Base-by-base conservation (phyloP, 805 yeast genomes). In the Millerozyma acaciae region DNA sequence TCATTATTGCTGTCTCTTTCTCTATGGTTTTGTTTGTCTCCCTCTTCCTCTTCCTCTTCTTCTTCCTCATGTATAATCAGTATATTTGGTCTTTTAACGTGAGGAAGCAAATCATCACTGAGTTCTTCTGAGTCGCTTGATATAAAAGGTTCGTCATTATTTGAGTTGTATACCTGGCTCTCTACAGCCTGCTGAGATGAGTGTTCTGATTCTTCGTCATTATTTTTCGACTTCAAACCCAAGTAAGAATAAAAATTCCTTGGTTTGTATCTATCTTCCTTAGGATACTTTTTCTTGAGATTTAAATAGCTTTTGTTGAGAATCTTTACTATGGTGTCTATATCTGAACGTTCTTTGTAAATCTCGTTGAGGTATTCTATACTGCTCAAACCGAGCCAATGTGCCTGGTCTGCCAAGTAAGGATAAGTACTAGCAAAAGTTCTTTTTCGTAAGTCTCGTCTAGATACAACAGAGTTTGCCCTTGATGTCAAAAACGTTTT, bases 341-440 rank as follows among this genome's bases (percentile, higher is more conserved):
- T 48, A 25, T 64, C 62, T 9, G 47, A 60, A 16, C 46, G 45
- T 8, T 60, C 68, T 21, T 50, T 51, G 44, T 60, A 65, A 33
- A 67, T 38, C 16, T 62, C 66, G 40, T 67, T 65, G 39, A 67
- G 44, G 34, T 58, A 55, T 27, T 56, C 60, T 8, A 50, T 39
- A 25, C 57, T 51, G 4, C 67, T 53, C 9, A 67, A 48, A 3
- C 65, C 72, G 21, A 67, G 48, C 53, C 65, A 67, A 34, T 65
- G 67, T 4, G 70, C 70, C 36, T 63, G 66, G 42, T 67, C 73
- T 8, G 68, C 65, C 17, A 67, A 40, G 39, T 67, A 67, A 1
- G 73, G 73, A 43, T 65, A 69, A 4, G 68, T 51, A 43, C 68
- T 60, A 3, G 73, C 62, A 35, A 67, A 67, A 16, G 60, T 67